Evolutionary conservation across 345 rosid species (phyloP).

Genomic region (Syzygium jambos): DNA sequence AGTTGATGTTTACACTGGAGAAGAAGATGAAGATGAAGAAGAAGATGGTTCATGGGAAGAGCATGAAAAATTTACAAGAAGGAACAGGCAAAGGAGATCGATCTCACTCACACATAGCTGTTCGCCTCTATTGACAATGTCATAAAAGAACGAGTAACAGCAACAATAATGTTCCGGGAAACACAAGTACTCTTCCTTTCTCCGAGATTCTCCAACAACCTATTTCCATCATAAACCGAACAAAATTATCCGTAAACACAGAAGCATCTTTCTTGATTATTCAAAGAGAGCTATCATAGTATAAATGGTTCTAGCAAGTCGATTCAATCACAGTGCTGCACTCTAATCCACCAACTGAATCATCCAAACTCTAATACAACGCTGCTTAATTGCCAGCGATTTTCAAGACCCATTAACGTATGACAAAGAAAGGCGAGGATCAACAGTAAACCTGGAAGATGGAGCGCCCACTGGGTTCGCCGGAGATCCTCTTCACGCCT

Average conservation of each 20-base stretch:
- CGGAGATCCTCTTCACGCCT: constrained; percentile 66
- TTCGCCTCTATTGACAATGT: constrained; percentile 76
- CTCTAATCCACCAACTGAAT: not conserved
- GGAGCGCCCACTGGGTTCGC: constrained; percentile 69
- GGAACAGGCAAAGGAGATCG: not conserved
- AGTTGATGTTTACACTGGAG: constrained; percentile 83
- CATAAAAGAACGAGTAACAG: constrained; percentile 88
- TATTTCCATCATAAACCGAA: constrained; percentile 1
- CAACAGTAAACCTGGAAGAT: constrained; percentile 57
- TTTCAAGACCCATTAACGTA: not conserved
- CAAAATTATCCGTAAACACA: not conserved
- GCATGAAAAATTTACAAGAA: not conserved
- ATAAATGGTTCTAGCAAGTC: not conserved
- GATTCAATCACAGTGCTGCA: too few species aligned
- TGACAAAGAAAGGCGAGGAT: not conserved
- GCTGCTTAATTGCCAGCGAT: not conserved
- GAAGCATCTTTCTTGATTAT: not conserved
- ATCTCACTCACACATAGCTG: constrained; percentile 60
- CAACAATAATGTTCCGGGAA: constrained; percentile 71
- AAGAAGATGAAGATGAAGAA: not conserved
- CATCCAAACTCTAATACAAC: not conserved
- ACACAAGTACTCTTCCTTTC: constrained; percentile 82
- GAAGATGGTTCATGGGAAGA: not conserved
- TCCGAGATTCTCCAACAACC: constrained; percentile 86
- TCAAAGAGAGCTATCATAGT: not conserved